Conservation (phyloP, 345 rosid species). For the Gossypium raimondii region DNA sequence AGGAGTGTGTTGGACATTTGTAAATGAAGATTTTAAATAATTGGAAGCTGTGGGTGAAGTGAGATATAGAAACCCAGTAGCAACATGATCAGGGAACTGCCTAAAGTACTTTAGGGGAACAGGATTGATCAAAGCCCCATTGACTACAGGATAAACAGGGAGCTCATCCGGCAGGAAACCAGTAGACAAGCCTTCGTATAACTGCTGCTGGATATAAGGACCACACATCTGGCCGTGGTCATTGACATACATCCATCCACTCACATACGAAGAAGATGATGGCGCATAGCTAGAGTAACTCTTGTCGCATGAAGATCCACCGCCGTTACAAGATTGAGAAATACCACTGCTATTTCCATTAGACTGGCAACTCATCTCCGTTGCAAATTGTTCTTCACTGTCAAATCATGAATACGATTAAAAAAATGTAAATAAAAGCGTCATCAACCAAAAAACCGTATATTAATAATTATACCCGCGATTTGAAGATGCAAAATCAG, state of each 20-base stretch:
- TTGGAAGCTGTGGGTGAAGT: slow-evolving; percentile 26
- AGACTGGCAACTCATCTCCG: slow-evolving; percentile 53
- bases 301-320: slow-evolving; percentile 34
- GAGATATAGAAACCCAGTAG: slow-evolving; percentile 71
- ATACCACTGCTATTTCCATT: slow-evolving; percentile 53
- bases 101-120: slow-evolving; percentile 80
- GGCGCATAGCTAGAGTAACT: slow-evolving; percentile 32
- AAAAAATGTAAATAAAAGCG: not conserved
- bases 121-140: slow-evolving; percentile 52
- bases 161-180: slow-evolving; percentile 87
- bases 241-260: slow-evolving; percentile 87
- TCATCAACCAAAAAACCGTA: slow-evolving; percentile 33
- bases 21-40: slow-evolving; percentile 21
- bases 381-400: slow-evolving; percentile 35
- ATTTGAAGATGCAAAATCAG: slow-evolving; percentile 22
- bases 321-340: slow-evolving; percentile 41
- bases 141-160: slow-evolving; percentile 71
- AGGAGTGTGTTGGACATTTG: slow-evolving; percentile 9
- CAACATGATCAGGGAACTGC: slow-evolving; percentile 84
- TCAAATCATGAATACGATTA: slow-evolving; percentile 25
- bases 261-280: slow-evolving; percentile 39
- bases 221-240: slow-evolving; percentile 91
- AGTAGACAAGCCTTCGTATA: slow-evolving; percentile 69
- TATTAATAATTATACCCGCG: slow-evolving; percentile 25
- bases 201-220: slow-evolving; percentile 82